Evolutionary conservation across 2,329 filamentous ascomycete genomes (phyloP).

Genomic region (Claviceps maximensis): DNA sequence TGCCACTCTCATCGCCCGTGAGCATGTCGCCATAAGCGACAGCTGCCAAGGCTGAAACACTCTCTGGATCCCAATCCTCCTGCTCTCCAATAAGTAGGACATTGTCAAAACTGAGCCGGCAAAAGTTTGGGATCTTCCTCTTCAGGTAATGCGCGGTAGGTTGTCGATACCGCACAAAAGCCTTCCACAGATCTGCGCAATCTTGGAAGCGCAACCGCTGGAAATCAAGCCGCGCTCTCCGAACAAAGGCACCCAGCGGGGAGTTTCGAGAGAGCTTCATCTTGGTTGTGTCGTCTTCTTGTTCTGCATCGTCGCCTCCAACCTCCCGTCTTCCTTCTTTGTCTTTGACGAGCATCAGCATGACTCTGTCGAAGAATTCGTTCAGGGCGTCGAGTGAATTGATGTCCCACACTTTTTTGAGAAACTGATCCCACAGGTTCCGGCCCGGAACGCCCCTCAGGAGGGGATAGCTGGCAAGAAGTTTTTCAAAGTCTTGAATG

Average conservation of each 20-base stretch:
- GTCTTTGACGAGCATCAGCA: constrained; percentile 44
- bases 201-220: constrained; percentile 69
- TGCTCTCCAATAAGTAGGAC: constrained; percentile 37
- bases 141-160: constrained; percentile 56
- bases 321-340: constrained; percentile 46
- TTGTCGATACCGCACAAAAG: constrained; percentile 68
- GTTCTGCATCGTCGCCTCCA: constrained; percentile 29
- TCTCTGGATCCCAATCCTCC: constrained; percentile 34
- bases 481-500: constrained; percentile 45
- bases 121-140: constrained; percentile 46
- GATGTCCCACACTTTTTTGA: constrained; percentile 71
- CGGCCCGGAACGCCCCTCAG: constrained; percentile 53
- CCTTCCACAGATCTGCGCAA: constrained; percentile 64
- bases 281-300: constrained; percentile 29
- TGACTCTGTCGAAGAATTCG: constrained; percentile 53
- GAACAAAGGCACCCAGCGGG: constrained; percentile 69
- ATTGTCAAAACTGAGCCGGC: constrained; percentile 42
- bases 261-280: constrained; percentile 59
- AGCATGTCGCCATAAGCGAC: constrained; percentile 41
- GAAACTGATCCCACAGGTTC: constrained; percentile 76
- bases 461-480: constrained; percentile 39
- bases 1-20: constrained; percentile 25
- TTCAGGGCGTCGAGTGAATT: constrained; percentile 73
- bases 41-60: constrained; percentile 30
- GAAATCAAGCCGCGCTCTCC: constrained; percentile 67